phyloP scores from a whole-genome alignment of 2,329 filamentous ascomycete species.

The Colletotrichum salicis region DNA sequence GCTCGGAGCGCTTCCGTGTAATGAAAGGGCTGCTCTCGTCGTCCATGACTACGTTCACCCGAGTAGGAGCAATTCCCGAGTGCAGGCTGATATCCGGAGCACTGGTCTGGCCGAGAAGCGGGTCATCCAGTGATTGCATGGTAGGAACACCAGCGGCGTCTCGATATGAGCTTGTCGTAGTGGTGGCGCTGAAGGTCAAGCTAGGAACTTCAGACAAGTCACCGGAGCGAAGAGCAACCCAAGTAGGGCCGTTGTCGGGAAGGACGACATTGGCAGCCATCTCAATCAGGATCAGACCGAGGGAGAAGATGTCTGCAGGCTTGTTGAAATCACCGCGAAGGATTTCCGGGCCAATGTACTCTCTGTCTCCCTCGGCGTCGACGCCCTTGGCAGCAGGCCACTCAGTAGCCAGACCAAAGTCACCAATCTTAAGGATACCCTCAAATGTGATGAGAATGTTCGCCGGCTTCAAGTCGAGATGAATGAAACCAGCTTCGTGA shows the following conservation, averaged over 20 bases:
- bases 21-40: constrained; percentile 47
- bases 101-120: constrained; percentile 31
- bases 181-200: constrained; percentile 80
- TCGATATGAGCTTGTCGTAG: constrained; percentile 26
- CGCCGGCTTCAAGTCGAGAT: constrained; percentile 86
- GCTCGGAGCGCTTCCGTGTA: constrained; percentile 56
- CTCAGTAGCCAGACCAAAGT: constrained; percentile 83
- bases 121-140: constrained; percentile 33
- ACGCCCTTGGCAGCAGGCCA: constrained; percentile 82
- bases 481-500: constrained; percentile 86
- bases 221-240: constrained; percentile 88
- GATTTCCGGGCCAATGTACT: constrained; percentile 96
- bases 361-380: constrained; percentile 92
- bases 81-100: constrained; percentile 37
- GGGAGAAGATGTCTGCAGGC: constrained; percentile 91
- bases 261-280: constrained; percentile 94
- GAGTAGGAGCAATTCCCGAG: constrained; percentile 49
- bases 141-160: constrained; percentile 36
- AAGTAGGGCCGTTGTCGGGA: constrained; percentile 90
- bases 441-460: constrained; percentile 86
- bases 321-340: constrained; percentile 88
- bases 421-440: constrained; percentile 84
- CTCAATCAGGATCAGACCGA: constrained; percentile 94
- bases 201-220: constrained; percentile 90
- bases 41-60: constrained; percentile 41